These are phyloP conservation scores for Omphalotus olearius DNA, from an alignment of 1,284 basidiomycete genomes.

Conservation along the genomic window DNA sequence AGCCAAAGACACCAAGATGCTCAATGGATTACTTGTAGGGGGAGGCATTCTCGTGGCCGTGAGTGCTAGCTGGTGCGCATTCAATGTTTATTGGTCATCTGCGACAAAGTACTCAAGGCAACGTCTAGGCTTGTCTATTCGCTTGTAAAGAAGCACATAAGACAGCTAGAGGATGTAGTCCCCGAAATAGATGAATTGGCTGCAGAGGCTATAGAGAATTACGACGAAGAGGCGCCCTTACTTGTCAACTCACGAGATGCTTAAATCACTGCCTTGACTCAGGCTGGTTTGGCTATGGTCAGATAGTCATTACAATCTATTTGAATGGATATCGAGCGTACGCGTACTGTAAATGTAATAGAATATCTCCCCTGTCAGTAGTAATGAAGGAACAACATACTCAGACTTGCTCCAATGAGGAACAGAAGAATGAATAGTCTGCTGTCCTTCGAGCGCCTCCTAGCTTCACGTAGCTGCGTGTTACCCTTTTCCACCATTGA, in stretches of 20 bases:
- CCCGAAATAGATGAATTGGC: constrained; percentile 51
- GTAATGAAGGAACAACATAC: constrained; percentile 83
- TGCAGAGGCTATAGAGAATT: constrained; percentile 59
- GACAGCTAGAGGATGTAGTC: constrained; percentile 44
- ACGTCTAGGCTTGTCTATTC: constrained; percentile 56
- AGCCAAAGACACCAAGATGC: constrained; percentile 53
- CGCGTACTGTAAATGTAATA: not conserved
- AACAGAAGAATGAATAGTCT: constrained; percentile 83
- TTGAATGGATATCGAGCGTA: not conserved
- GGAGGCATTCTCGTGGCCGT: constrained; percentile 54
- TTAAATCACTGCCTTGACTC: not conserved
- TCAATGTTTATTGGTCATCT: constrained; percentile 3
- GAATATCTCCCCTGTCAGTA: constrained; percentile 41
- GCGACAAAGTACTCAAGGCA: not conserved
- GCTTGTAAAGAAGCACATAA: constrained; percentile 58
- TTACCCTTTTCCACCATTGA: constrained; percentile 86
- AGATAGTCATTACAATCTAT: constrained; percentile 1
- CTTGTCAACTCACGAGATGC: constrained; percentile 26
- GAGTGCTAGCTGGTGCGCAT: constrained; percentile 56
- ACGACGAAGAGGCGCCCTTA: constrained; percentile 60
- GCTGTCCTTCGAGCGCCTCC: constrained; percentile 76
- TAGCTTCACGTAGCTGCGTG: constrained; percentile 78
- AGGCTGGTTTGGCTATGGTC: not conserved
- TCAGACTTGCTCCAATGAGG: constrained; percentile 81
- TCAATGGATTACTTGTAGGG: constrained; percentile 57